A percentile compares a stretch with the other conserved stretches of the same genome.
These are phyloP conservation scores for Aspergillus proliferans DNA, from an alignment of 2,329 filamentous ascomycete genomes.

Conservation along the genomic window DNA sequence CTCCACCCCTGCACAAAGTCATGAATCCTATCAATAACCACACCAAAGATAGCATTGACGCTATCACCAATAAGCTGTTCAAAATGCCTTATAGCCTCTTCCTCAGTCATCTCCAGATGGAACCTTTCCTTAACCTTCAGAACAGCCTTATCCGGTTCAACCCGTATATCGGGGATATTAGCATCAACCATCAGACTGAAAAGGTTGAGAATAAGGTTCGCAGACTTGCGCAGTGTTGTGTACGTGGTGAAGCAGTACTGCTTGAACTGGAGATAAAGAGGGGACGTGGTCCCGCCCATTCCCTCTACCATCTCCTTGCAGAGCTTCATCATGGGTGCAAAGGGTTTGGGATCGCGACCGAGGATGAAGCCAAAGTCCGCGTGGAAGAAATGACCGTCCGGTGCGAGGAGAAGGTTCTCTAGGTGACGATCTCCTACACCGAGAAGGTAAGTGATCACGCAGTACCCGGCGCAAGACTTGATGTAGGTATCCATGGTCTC, in stretches of 20 bases:
- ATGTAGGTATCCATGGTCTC: conserved; percentile 93
- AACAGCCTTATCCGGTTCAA: conserved; percentile 89
- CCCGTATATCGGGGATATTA: conserved; percentile 89
- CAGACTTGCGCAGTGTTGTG: conserved; percentile 80
- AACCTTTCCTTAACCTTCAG: conserved; percentile 93
- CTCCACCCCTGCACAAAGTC: conserved; percentile 88
- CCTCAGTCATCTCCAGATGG: conserved; percentile 82
- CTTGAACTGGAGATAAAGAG: conserved; percentile 83
- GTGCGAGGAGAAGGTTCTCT: conserved; percentile 86
- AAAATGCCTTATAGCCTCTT: conserved; percentile 83
- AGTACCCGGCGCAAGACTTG: conserved; percentile 93
- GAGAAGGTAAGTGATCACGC: conserved; percentile 95
- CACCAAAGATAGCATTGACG: conserved; percentile 79
- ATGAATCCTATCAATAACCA: conserved; percentile 91
- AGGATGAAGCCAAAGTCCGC: conserved; percentile 98
- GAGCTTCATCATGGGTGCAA: conserved; percentile 94
- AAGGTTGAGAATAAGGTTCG: conserved; percentile 85
- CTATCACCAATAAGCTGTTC: conserved; percentile 88
- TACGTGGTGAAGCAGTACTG: conserved; percentile 96
- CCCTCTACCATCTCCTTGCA: conserved; percentile 98
- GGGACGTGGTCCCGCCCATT: conserved; percentile 79
- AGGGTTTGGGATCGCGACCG: conserved; percentile 92
- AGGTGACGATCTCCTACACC: conserved; percentile 94
- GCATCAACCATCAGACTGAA: conserved; percentile 97
- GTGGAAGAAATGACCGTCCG: conserved; percentile 93